Evolutionary conservation across 1,139 yeast genomes (phyloP), one percentile per base, ranked within the genome.

Genomic region (Protomyces macrosporus): DNA sequence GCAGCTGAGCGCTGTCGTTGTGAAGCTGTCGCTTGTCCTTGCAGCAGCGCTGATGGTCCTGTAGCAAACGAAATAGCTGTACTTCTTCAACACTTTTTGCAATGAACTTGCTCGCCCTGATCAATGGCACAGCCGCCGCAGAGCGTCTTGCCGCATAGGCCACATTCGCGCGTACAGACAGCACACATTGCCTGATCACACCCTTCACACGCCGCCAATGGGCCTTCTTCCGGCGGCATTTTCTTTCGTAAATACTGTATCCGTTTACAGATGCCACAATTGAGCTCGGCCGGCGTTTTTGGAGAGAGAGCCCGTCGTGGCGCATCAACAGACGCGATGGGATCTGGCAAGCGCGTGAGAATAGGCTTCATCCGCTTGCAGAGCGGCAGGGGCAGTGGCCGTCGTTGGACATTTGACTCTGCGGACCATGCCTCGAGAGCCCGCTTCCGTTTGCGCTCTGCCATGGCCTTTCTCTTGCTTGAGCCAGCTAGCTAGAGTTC

Each of bases 111-210:
- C 34, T 57, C 55, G 6, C 50, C 50, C 42, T 39, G 12, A 40
- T 57, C 61, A 48, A 48, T 45, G 34, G 55, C 51, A 16, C 61
- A 57, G 23, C 40, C 14, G 32, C 55, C 39, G 51, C 61, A 57
- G 6, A 57, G 39, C 35, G 39, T 14, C 45, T 35, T 23, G 33
- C 51, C 61, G 39, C 61, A 57, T 14, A 14, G 16, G 36, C n/a
- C 55, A 36, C 61, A 57, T 7, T 36, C 55, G 39, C 61, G 48
- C 32, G 35, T 50, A 32, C 61, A 57, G 12, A 57, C 33, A 5
- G 39, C 50, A 14, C 61, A 57, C 12, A 54, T 51, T 30, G 45
- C 23, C 37, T 32, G 40, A 14, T 32, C 32, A 48, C 61, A 57
- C n/a, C 14, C 14, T 7, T n/a, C 42, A 39, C 42, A 39, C 14